Evolutionary conservation across 2,329 filamentous ascomycete species (phyloP).

Genomic region (Geosmithia flava): DNA sequence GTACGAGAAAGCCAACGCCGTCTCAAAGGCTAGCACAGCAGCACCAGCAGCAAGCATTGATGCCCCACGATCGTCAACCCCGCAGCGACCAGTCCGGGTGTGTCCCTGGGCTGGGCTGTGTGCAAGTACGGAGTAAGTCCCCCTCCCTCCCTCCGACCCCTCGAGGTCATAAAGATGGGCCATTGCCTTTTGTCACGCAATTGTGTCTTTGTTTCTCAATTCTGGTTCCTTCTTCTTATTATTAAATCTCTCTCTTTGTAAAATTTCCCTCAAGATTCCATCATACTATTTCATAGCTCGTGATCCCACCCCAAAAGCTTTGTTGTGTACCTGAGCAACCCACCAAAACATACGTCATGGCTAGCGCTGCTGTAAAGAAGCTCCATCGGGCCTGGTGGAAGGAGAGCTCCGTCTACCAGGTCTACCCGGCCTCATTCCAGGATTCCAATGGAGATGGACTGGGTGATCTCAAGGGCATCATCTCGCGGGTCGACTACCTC

Average conservation of each 20-base stretch:
- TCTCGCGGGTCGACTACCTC: slow-evolving; percentile 42
- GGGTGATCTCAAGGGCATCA: slow-evolving; percentile 46
- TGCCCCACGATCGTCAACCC: neutral
- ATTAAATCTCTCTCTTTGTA: neutral
- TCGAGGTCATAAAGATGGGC: no score
- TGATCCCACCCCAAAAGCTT: no score
- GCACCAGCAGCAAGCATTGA: neutral
- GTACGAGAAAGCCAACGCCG: no score
- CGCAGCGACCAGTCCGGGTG: neutral
- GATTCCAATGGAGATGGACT: slow-evolving; percentile 43
- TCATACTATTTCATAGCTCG: no score
- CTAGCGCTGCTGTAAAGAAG: slow-evolving; percentile 6
- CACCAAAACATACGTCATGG: slow-evolving; percentile 8
- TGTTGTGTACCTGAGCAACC: no score
- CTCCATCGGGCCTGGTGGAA: slow-evolving; percentile 40
- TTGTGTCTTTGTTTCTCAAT: neutral
- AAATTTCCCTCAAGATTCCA: no score
- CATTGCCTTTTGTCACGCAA: no score
- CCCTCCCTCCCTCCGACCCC: neutral
- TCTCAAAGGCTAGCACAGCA: neutral
- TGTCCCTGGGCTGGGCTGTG: neutral
- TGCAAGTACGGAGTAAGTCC: no score
- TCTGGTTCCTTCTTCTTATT: no score
- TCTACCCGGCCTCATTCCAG: slow-evolving; percentile 50
- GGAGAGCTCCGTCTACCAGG: slow-evolving; percentile 46